These are phyloP conservation scores for Begonia peltatifolia DNA, from an alignment of 306 rosid genomes.

Conservation along the genomic window DNA sequence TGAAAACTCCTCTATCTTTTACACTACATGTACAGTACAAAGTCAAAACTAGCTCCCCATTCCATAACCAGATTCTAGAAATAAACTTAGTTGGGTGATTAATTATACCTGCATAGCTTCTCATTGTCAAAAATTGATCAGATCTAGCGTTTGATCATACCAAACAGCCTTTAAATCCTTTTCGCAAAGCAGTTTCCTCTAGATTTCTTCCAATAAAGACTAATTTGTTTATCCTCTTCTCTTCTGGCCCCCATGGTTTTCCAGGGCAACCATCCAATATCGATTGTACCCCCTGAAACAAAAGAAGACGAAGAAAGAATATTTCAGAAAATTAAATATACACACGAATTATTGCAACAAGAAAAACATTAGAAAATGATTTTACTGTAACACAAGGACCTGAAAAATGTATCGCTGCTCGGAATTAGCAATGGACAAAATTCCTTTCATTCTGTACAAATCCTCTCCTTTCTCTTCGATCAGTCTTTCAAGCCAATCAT, in stretches of 20 bases:
- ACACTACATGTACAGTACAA: too few relatives aligned
- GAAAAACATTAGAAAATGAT: neutral
- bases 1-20: too few relatives aligned
- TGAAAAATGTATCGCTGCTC: slow-evolving; percentile 77
- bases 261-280: slow-evolving; percentile 78
- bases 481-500: slow-evolving; percentile 88
- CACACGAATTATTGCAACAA: neutral
- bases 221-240: slow-evolving; percentile 72
- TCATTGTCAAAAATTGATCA: too few relatives aligned
- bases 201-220: slow-evolving; percentile 87
- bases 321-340: neutral
- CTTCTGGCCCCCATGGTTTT: slow-evolving; percentile 52
- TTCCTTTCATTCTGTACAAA: slow-evolving; percentile 88
- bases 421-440: slow-evolving; percentile 49
- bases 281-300: slow-evolving; percentile 78
- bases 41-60: too few relatives aligned
- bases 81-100: too few relatives aligned
- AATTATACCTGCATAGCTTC: too few relatives aligned
- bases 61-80: too few relatives aligned
- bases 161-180: slow-evolving; percentile 77
- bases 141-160: slow-evolving; percentile 8
- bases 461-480: slow-evolving; percentile 88
- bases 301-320: neutral
- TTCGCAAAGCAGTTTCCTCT: slow-evolving; percentile 64
- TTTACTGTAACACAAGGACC: slow-evolving; percentile 22